These are phyloP conservation scores for Pseudocohnilembus persalinus DNA, from an alignment of 169 alveolate species.

Conservation along the genomic window DNA sequence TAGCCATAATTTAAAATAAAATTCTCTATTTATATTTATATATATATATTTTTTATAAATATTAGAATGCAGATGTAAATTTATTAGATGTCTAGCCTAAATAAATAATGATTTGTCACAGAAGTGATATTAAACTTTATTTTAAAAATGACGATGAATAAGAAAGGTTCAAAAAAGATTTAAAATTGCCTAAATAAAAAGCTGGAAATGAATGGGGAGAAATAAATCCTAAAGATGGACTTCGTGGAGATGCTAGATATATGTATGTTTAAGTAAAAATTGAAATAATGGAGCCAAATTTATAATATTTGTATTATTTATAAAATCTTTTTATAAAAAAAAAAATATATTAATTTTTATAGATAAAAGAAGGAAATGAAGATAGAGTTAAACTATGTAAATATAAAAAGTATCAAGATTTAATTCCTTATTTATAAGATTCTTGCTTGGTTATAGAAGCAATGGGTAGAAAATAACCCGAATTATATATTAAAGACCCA, in stretches of 20 bases:
- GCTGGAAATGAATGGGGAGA: neutral
- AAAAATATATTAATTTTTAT: no score
- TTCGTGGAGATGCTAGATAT: neutral
- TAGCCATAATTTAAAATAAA: no score
- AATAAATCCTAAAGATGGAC: neutral
- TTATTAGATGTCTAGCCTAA: neutral
- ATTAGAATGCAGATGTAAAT: neutral
- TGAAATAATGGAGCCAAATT: no score
- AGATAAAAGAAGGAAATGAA: neutral
- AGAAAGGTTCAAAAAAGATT: neutral
- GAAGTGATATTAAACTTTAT: constrained; percentile 7
- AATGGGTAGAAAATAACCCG: neutral
- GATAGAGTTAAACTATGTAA: neutral
- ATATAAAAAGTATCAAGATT: neutral
- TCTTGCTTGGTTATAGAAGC: neutral
- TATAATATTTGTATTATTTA: no score
- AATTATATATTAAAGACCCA: neutral
- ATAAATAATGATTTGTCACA: constrained; percentile 3
- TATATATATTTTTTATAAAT: no score
- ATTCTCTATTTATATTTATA: no score
- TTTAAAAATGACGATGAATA: constrained; percentile 3
- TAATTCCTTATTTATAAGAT: neutral
- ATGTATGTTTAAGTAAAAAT: neutral
- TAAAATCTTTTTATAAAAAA: no score
- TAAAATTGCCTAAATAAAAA: no score